Evolutionary conservation across 257 asterid species (phyloP), one percentile per base, ranked within the genome.

Genomic region (Solanum arcanum): DNA sequence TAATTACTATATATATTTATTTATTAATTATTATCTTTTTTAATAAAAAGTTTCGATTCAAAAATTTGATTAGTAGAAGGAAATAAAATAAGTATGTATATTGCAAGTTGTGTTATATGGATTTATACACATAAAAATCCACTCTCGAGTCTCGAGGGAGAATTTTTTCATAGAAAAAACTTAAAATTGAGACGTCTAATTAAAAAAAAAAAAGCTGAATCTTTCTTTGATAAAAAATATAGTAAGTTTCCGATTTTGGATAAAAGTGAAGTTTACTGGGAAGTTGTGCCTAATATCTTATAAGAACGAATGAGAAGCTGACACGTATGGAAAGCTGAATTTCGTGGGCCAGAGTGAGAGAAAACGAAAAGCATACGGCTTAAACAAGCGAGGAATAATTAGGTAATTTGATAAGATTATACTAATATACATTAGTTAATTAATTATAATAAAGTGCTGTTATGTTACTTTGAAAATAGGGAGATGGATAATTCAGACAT

Each of bases 1-100:
- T 35, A 5, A 6, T 37, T 37, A 5, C 1, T 0, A 1, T 0
- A 0, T 37, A 37, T 37, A 37, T 37, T 37, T 37, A 37, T 37
- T 1, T 37, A 37, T 37, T 6, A 37, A 37, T 37, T 6, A 35
- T 35, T 35, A 35, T 37, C 5, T 33, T 33, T 33, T 33, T 33
- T 33, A 33, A 4, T 33, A 4, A 33, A 33, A 1, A 0, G 0
- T 37, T 37, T 37, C 1, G 7, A 37, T 6, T 37, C 0, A 37
- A 37, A 37, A 37, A 5, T 37, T 37, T 37, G 2, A 37, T 0
- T 5, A 37, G 39, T 37, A 37, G 1, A 5, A 37, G 1, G 7
- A 37, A 6, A 37, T 5, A 37, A 6, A 37, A 35, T 35, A 35
- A 35, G 1, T 37, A 37, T 37, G 39, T 37, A 37, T 37, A 37